Percentiles rank a stretch among this genome's conserved stretches.
Conservation (phyloP, 1,284 basidiomycete genomes). For the Paramarasmius palmivorus region DNA sequence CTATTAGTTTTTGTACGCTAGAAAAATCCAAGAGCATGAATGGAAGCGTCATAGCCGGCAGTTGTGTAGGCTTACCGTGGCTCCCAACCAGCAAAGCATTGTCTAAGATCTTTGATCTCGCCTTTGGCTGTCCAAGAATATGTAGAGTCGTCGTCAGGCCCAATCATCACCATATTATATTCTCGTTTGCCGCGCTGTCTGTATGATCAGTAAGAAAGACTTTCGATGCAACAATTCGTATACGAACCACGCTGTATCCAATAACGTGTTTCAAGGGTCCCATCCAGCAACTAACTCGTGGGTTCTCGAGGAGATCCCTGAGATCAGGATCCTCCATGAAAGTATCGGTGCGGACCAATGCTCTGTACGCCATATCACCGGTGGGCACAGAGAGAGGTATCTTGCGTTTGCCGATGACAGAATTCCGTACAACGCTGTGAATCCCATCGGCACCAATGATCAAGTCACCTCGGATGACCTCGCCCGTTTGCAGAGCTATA, state of each 20-base stretch:
- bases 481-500: slow-evolving; percentile 41
- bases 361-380: slow-evolving; percentile 60
- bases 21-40: slow-evolving; percentile 5
- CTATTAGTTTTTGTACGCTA: slow-evolving; percentile 49
- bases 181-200: slow-evolving; percentile 27
- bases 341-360: slow-evolving; percentile 44
- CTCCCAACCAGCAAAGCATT: slow-evolving; percentile 45
- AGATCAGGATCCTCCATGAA: slow-evolving; percentile 53
- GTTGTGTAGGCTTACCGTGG: slow-evolving; percentile 31
- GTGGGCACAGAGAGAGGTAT: slow-evolving; percentile 30
- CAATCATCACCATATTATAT: slow-evolving; percentile 48
- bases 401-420: slow-evolving; percentile 42
- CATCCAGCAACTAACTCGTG: slow-evolving; percentile 43
- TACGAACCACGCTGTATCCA: slow-evolving; percentile 39
- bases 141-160: slow-evolving; percentile 39
- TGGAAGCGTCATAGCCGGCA: slow-evolving; percentile 10
- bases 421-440: slow-evolving; percentile 42
- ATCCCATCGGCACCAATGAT: slow-evolving; percentile 58
- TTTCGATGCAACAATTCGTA: slow-evolving; percentile 6
- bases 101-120: slow-evolving; percentile 40
- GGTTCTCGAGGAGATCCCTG: slow-evolving; percentile 32
- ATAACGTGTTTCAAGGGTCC: slow-evolving; percentile 44
- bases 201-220: neutral
- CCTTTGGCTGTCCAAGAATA: slow-evolving; percentile 42
- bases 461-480: slow-evolving; percentile 43